Percentiles rank a stretch among this genome's conserved stretches.
phyloP scores from a whole-genome alignment of 192 early-diverging fungal genomes.

The Rhizophagus prolifer region DNA sequence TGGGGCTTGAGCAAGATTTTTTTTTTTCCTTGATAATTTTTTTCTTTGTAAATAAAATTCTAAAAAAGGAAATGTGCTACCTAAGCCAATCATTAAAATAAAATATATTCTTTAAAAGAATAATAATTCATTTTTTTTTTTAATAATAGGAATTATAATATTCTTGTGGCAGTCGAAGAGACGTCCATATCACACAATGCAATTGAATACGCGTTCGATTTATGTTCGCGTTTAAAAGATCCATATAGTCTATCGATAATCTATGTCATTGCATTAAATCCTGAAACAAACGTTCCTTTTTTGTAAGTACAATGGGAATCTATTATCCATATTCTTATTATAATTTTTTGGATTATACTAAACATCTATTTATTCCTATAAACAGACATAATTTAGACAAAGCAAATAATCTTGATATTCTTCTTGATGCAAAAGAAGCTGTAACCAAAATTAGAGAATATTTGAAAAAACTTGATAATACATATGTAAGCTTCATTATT shows the following conservation, averaged over 20 bases:
- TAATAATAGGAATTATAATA: conserved; percentile 9
- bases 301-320: conserved; percentile 21
- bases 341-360: not conserved
- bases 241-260: conserved; percentile 17
- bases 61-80: not conserved
- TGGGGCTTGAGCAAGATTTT: not conserved
- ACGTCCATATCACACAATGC: conserved; percentile 18
- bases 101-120: not conserved
- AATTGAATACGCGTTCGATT: conserved; percentile 25
- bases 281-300: conserved; percentile 24
- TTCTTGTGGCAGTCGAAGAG: conserved; percentile 21
- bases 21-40: not conserved
- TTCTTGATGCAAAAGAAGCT: conserved; percentile 26
- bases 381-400: conserved; percentile 23
- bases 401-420: conserved; percentile 32
- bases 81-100: not conserved
- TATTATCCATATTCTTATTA: not conserved
- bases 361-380: not conserved
- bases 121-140: not conserved
- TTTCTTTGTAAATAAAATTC: not conserved
- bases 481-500: not conserved
- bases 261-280: conserved; percentile 26
- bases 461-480: not conserved
- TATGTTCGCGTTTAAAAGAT: conserved; percentile 15
- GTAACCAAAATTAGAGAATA: not conserved